A percentile compares a stretch with the other conserved stretches of the same genome.
Conservation (phyloP, 2,329 filamentous ascomycete genomes). For the Paecilomyces fulvus region DNA sequence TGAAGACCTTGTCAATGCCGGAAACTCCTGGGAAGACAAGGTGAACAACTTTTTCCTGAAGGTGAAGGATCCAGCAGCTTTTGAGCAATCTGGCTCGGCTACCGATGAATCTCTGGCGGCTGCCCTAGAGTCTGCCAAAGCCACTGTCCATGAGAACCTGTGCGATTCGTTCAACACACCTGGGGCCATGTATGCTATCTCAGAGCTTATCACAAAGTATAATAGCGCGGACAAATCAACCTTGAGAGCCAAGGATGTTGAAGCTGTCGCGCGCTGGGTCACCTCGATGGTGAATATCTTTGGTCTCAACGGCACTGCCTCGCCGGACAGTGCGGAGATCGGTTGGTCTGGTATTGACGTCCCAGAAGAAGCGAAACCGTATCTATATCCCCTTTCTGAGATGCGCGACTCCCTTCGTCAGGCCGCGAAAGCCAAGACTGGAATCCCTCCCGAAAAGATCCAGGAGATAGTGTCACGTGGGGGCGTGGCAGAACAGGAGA, state of each 20-base stretch:
- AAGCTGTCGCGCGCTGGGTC: constrained; percentile 63
- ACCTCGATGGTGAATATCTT: constrained; percentile 79
- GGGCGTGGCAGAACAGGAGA: constrained; percentile 11
- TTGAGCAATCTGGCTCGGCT: constrained; percentile 17
- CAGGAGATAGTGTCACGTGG: constrained; percentile 30
- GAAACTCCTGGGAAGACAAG: constrained; percentile 70
- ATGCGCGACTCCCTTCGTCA: constrained; percentile 52
- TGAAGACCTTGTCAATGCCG: constrained; percentile 66
- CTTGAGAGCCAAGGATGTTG: constrained; percentile 40
- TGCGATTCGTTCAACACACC: constrained; percentile 85
- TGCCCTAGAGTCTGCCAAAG: constrained; percentile 47
- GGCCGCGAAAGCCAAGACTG: constrained; percentile 43
- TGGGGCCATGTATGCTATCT: constrained; percentile 67
- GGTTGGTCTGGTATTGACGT: constrained; percentile 61
- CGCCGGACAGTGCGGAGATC: constrained; percentile 35
- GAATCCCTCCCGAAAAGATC: constrained; percentile 31
- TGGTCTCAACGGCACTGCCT: constrained; percentile 51
- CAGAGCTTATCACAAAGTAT: constrained; percentile 67
- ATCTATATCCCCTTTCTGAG: constrained; percentile 50
- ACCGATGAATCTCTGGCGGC: constrained; percentile 36
- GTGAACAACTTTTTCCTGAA: constrained; percentile 64
- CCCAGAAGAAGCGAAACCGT: constrained; percentile 50
- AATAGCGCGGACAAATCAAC: constrained; percentile 49
- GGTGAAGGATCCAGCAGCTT: constrained; percentile 38
- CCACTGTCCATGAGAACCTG: constrained; percentile 56